Evolutionary conservation across 2,329 filamentous ascomycete genomes (phyloP), one percentile per base, ranked within the genome.

Genomic region (Fusarium euwallaceae): DNA sequence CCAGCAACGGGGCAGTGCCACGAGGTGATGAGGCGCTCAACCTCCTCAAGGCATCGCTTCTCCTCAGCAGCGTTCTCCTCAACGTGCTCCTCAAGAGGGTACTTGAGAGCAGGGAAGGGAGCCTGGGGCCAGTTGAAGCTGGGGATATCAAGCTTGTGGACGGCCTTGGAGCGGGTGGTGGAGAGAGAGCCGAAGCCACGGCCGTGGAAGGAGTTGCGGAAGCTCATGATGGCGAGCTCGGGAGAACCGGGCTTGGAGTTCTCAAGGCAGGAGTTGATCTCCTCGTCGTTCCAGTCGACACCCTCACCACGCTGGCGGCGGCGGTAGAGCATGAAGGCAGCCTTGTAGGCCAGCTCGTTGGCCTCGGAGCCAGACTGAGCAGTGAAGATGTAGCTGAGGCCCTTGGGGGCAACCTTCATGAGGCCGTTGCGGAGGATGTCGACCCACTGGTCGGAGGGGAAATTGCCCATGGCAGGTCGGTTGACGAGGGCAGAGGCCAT

Each of bases 61-160:
- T 95, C 94, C 81, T 94, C 93, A 17, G 87, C 87, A 8, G 87
- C 88, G 81, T 96, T 96, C 83, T 94, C 93, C 69, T 89, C 87
- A 6, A 84, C 88, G 81, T 93, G 87, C 72, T 93, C 86, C 77
- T 93, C 90, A 20, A 95, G 89, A 3, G 94, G 94, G 83, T 95
- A 95, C 83, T 93, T 93, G 75, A 94, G 87, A 34, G 84, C 78
- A n/a, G 94, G 94, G 87, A 96, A 96, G 39, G 92, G 87, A n/a
- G 93, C 93, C 83, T 94, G 92, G 62, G 94, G 94, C 94, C 94
- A 96, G 86, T 95, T 91, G 81, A 96, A 96, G 70, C 93, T 92
- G n/a, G 94, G 94, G 76, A 96, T 95, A 81, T 96, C 94, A 76
- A 96, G 88, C 84, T 96, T 96, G 87, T 96, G 94, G 77, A 96